Conservation (phyloP, 345 rosid genomes). For the Eucalyptus globulus region DNA sequence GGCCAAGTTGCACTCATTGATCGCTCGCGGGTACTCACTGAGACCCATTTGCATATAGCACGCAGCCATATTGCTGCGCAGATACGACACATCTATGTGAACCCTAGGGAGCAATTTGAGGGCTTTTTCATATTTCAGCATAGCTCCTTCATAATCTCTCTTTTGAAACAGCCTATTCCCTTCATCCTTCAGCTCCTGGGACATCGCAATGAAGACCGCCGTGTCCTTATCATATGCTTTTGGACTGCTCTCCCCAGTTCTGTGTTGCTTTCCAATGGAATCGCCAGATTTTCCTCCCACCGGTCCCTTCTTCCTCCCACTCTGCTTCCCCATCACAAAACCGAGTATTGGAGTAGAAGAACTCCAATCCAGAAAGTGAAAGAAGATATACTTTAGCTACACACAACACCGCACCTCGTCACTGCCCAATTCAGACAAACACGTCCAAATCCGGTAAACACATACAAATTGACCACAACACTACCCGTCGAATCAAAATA, state of each 20-base stretch:
- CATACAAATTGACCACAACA: not conserved
- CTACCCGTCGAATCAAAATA: not conserved
- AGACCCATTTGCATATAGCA: no score
- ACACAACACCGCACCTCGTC: not conserved
- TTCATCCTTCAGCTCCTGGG: no score
- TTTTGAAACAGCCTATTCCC: no score
- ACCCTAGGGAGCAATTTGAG: not conserved
- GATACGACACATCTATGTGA: no score
- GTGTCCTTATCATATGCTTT: slow-evolving; percentile 35
- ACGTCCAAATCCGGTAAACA: not conserved
- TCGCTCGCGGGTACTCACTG: no score
- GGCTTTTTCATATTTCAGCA: no score
- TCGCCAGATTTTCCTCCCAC: slow-evolving; percentile 16
- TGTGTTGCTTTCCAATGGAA: slow-evolving; percentile 10
- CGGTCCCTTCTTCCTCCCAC: slow-evolving; percentile 30
- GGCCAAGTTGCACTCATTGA: slow-evolving; percentile 60
- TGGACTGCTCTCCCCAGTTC: slow-evolving; percentile 11
- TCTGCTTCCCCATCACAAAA: slow-evolving; percentile 32
- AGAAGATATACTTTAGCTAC: not conserved
- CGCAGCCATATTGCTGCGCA: no score
- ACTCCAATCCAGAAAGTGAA: not conserved
- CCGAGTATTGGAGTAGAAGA: not conserved
- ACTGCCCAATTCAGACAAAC: not conserved
- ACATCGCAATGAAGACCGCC: slow-evolving; percentile 19
- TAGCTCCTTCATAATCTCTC: no score